These are phyloP conservation scores for Podaxis mareebaensis DNA, from an alignment of 768 basidiomycete genomes.

Conservation along the genomic window DNA sequence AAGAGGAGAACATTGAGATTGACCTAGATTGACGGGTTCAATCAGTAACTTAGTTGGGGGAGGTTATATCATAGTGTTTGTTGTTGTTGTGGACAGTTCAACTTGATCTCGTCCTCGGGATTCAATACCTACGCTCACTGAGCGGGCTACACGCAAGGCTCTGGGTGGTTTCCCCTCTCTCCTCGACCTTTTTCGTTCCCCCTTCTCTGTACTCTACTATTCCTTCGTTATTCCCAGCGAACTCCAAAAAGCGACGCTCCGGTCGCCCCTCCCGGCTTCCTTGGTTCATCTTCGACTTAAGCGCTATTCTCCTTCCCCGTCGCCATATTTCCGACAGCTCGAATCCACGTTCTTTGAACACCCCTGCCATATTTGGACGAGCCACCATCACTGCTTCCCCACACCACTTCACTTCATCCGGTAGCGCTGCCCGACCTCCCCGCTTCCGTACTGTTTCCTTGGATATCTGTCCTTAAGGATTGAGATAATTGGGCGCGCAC, in stretches of 20 bases:
- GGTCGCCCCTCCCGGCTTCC: not conserved
- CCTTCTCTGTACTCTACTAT: not conserved
- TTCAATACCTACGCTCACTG: not conserved
- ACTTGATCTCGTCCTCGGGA: not conserved
- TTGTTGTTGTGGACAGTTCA: constrained; percentile 11
- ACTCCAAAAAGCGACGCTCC: not conserved
- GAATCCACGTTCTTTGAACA: not conserved
- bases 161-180: not conserved
- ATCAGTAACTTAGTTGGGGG: not conserved
- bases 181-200: not conserved
- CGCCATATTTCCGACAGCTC: not conserved
- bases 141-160: constrained; percentile 1
- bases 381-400: not conserved
- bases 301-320: not conserved
- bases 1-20: too few relatives aligned
- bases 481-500: not conserved
- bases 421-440: not conserved
- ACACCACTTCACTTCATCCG: not conserved
- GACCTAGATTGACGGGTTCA: not conserved
- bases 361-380: not conserved
- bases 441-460: not conserved
- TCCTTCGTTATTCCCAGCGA: too few relatives aligned
- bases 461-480: not conserved
- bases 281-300: not conserved
- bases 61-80: not conserved